Base-by-base conservation (phyloP, 768 basidiomycete species). In the Lactarius vividus region DNA sequence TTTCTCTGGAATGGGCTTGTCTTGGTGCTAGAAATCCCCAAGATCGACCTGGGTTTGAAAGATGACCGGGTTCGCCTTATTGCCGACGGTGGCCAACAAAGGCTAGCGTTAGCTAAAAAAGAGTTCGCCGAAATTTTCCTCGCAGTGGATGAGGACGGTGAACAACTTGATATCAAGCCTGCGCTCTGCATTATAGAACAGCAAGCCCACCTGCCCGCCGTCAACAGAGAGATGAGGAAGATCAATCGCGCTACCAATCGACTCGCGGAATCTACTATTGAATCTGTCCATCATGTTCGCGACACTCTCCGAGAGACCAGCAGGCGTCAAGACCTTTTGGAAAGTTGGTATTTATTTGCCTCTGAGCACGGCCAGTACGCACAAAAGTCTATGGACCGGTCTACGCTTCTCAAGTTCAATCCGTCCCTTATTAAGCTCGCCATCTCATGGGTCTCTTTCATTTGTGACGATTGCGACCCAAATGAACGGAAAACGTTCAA, bases 371-470 rank as follows among this genome's bases (percentile, higher is more conserved):
- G 94, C 1, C 88, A 91, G 66, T 91, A 96, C 71, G 92, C 90
- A 10, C 89, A 94, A 72, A 87, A 88, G 69, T 87, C 91, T 74
- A 92, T 97, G 88, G 94, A 96, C 71, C 84, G 83, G 18, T 73
- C 84, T 0, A 81, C 86, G 0, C 75, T 88, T 61, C 79, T 83
- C 70, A 88, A 89, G 70, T 96, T 97, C 77, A 90, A 91, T 73
- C 85, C 89, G 8, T 82, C 90, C 4, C 81, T 98, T 39, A 89
- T 96, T 76, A 89, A 87, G 66, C 84, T 98, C 60, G 94, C 96
- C 11, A 98, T 98, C 71, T 91, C 92, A 15, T 99, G 96, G 96
- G 93, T 98, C 39, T 89, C 94, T 53, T 98, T 99, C 81, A 96
- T 98, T 69, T 97, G 94, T 78, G 95, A 98, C 73, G 93, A 96